Base-by-base conservation (phyloP, 257 asterid genomes). In the Linderniella brevidens region DNA sequence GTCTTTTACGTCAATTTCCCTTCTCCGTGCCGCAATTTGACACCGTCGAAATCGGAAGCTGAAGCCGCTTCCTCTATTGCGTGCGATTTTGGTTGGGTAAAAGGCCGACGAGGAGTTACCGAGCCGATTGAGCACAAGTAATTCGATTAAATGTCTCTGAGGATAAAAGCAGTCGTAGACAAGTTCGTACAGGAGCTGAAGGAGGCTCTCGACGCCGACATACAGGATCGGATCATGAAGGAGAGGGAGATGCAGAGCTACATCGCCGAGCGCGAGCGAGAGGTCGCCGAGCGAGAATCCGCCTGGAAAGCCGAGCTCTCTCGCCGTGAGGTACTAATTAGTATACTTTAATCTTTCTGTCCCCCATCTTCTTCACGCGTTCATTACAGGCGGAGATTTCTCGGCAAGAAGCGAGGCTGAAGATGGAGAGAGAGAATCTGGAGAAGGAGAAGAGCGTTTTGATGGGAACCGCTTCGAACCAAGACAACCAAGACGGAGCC, bases 291-390 rank as follows among this genome's bases (percentile, higher is more conserved):
- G 60, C 90, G 98, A 0, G 98, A 88, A 75, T 96, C 96, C 29
- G 98, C 98, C 43, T 88, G 98, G 98, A 88, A 88, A 71, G 98
- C 96, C 3, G 92, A 88, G 48, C 94, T 88, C 58, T 84, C 98
- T 54, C 94, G 98, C 47, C 98, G 98, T 35, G 96, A 84, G 94
- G 97, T 80, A 68, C 6, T 6, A 25, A 25, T 6, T 25, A 3
- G 32, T 25, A 25, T 25, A 2, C 32, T 25, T 25, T 25, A 6
- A 25, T 6, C 32, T 25, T 25, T 25, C 32, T 25, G 32, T 25
- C 3, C 6, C 32, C 32, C 32, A 25, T 6, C 32, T 25, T 25
- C 32, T 25, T 25, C 32, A 25, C 32, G n/a, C n/a, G n/a, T n/a
- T n/a, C 10, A 50, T 20, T 59, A 44, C 72, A 88, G 97, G 98